Base-by-base conservation (phyloP, 345 rosid genomes). In the Pelargonium nanum region DNA sequence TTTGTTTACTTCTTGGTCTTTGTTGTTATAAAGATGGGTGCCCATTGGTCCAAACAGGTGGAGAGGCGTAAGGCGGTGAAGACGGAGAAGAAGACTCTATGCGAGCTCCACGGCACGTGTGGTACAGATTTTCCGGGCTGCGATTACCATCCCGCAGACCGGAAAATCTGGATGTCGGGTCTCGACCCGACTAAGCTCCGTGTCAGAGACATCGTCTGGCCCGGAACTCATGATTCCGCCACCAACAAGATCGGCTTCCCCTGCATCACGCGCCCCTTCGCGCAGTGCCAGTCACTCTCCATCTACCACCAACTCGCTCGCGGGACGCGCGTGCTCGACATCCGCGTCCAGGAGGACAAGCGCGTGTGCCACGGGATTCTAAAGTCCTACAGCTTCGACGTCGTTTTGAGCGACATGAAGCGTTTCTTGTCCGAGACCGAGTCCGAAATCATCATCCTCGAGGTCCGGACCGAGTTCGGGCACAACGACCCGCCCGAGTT, bases 401-500 rank as follows among this genome's bases (percentile, higher is more conserved):
- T 86, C 22, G 99, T 87, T 1, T 50, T 93, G 0, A 10, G 70
- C 13, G 96, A 85, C 20, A 56, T 89, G 65, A 93, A 80, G 80
- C 81, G 77, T 62, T 93, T 93, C 65, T 19, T 89, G 21, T 75
- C 80, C 0, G 92, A 93, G 67, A 93, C 99, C 0, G 55, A 79
- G 56, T 84, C 84, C 0, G 99, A 93, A 81, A 65, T 93, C 25
- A 78, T 90, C 65, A 78, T 93, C 21, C 79, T 93, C 0, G 97
- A 93, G 74, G 75, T 93, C 61, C 71, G 99, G 10, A 93, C 99
- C 0, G 97, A 93, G 68, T 93, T 83, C 24, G 97, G 96, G 0
- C 90, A 87, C 24, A 51, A 77, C 32, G 99, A 93, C 58, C 95
- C 97, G 0, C 73, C 85, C 0, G 84, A 78, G 0, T 93, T 93